A percentile compares a stretch with the other conserved stretches of the same genome.
Evolutionary conservation across 208 protist species (phyloP).

Genomic region (Novymonas esmeraldas): DNA sequence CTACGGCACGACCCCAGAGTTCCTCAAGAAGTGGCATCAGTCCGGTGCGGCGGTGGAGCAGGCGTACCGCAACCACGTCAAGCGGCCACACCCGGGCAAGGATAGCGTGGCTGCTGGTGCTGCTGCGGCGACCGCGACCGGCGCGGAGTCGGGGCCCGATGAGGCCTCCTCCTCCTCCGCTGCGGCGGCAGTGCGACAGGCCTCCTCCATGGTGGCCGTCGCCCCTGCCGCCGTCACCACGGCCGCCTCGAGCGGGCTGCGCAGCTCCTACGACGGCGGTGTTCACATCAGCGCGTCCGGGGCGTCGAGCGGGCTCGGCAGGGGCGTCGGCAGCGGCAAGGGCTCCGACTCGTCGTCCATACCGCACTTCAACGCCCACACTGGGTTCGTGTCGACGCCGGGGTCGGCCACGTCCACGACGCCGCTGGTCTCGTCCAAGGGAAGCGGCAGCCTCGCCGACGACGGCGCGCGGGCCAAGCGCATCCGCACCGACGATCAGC

Average conservation of each 20-base stretch:
- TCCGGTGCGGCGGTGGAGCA: constrained; percentile 25
- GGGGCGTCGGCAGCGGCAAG: constrained; percentile 5
- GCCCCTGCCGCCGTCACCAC: constrained; percentile 6
- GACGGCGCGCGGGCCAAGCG: constrained; percentile 3
- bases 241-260: constrained; percentile 9
- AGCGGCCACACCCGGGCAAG: neutral
- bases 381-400: constrained; percentile 32
- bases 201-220: constrained; percentile 6
- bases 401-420: neutral
- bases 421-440: neutral
- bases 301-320: constrained; percentile 1
- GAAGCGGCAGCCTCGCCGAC: neutral
- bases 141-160: neutral
- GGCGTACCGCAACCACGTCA: constrained; percentile 23
- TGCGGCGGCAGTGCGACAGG: neutral
- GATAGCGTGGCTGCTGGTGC: too few relatives aligned
- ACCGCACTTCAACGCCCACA: constrained; percentile 35
- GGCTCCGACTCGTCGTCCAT: constrained; percentile 17
- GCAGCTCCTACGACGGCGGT: constrained; percentile 16
- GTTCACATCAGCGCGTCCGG: constrained; percentile 5
- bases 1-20: constrained; percentile 55
- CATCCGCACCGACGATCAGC: neutral
- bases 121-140: neutral
- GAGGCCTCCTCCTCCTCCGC: neutral
- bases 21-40: constrained; percentile 50